A percentile compares a stretch with the other conserved stretches of the same genome.
phyloP scores from a whole-genome alignment of 805 yeast genomes.

The Pichia cabralensis region DNA sequence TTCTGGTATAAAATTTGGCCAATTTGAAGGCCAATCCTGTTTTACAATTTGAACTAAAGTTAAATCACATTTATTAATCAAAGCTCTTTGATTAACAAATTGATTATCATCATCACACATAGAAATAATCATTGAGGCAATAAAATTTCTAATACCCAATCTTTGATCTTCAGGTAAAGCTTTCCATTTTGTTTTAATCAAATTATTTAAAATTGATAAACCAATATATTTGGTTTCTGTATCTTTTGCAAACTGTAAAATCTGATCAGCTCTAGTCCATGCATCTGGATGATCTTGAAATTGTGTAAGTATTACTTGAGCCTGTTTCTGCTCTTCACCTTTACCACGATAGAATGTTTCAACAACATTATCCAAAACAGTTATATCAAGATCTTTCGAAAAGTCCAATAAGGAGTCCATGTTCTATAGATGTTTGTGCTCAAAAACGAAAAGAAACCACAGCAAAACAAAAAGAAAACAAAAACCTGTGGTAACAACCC shows the following conservation, averaged over 20 bases:
- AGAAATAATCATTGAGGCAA: slow-evolving; percentile 86
- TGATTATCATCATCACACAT: slow-evolving; percentile 76
- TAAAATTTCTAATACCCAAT: slow-evolving; percentile 85
- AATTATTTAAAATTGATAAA: slow-evolving; percentile 75
- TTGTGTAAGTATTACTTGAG: slow-evolving; percentile 61
- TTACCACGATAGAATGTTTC: slow-evolving; percentile 74
- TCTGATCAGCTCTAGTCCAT: slow-evolving; percentile 90
- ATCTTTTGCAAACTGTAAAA: slow-evolving; percentile 65
- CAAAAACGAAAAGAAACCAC: no score
- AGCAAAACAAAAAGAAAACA: no score
- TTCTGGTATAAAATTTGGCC: slow-evolving; percentile 97
- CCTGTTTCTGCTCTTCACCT: slow-evolving; percentile 62
- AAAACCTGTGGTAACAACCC: no score
- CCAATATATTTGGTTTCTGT: slow-evolving; percentile 92
- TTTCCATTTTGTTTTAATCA: slow-evolving; percentile 91
- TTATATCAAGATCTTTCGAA: slow-evolving; percentile 71
- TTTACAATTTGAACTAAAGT: slow-evolving; percentile 90
- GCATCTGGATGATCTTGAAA: slow-evolving; percentile 93
- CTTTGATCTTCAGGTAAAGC: slow-evolving; percentile 82
- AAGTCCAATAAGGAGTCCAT: slow-evolving; percentile 91
- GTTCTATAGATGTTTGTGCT: no score
- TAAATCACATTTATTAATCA: slow-evolving; percentile 87
- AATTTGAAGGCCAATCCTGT: slow-evolving; percentile 98
- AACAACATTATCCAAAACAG: slow-evolving; percentile 72
- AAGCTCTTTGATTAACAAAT: slow-evolving; percentile 63